These are phyloP conservation scores for Knufia fluminis DNA, from an alignment of 2,329 filamentous ascomycete genomes.

Conservation along the genomic window DNA sequence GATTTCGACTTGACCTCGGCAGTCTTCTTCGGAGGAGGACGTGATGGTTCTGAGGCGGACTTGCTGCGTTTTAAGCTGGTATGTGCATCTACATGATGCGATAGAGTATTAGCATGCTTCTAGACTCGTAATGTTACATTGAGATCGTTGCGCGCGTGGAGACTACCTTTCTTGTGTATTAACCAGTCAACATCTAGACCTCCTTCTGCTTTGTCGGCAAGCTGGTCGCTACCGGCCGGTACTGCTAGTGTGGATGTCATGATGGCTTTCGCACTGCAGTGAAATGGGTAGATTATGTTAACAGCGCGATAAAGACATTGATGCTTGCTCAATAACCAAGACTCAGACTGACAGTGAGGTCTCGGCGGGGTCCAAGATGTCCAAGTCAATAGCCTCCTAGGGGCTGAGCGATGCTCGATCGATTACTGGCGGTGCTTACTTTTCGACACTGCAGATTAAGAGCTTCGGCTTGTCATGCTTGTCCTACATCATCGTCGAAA, in stretches of 20 bases:
- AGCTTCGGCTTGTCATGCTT: neutral
- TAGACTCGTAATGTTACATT: neutral
- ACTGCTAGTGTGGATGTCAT: constrained; percentile 3
- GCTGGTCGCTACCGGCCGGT: constrained; percentile 1
- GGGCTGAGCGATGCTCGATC: neutral
- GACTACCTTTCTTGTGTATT: constrained; percentile 70
- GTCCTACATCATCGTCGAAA: neutral
- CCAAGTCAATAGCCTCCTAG: neutral
- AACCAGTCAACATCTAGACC: constrained; percentile 84
- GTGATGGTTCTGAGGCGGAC: neutral
- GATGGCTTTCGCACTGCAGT: neutral
- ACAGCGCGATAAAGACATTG: neutral
- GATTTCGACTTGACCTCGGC: neutral
- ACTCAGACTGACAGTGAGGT: neutral
- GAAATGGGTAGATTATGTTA: neutral
- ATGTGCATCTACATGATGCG: constrained; percentile 1
- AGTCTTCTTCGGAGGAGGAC: neutral
- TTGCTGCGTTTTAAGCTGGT: constrained; percentile 1
- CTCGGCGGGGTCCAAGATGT: neutral
- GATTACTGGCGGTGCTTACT: neutral
- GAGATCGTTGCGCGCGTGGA: neutral
- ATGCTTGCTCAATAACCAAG: constrained; percentile 1
- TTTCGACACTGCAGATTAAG: neutral
- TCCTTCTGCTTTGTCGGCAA: neutral
- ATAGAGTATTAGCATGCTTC: neutral